phyloP scores from a whole-genome alignment of 768 basidiomycete species.

The Cystofilobasidium bisporidii region DNA sequence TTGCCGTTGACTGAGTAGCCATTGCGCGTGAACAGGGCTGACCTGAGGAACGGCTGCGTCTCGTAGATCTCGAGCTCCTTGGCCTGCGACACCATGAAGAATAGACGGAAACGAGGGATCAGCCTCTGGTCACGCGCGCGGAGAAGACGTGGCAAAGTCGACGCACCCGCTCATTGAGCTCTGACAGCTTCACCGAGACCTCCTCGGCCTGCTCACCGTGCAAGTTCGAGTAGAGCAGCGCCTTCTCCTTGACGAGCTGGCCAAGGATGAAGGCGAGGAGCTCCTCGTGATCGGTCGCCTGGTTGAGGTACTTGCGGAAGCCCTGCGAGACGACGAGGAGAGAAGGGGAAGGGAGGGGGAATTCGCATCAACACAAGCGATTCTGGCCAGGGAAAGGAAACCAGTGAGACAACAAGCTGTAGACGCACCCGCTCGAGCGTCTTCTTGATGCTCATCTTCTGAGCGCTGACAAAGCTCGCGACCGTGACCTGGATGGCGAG shows the following conservation, averaged over 20 bases:
- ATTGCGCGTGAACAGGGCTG: constrained; percentile 74
- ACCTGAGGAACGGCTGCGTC: constrained; percentile 69
- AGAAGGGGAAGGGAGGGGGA: neutral
- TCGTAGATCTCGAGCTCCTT: constrained; percentile 97
- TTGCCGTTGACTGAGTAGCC: constrained; percentile 58
- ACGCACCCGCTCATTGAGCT: constrained; percentile 76
- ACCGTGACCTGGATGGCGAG: constrained; percentile 92
- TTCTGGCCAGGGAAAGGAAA: neutral
- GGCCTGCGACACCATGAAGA: constrained; percentile 48
- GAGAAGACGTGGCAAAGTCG: neutral
- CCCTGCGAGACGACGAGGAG: constrained; percentile 47
- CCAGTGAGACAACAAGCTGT: no score
- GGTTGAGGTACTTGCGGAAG: constrained; percentile 94
- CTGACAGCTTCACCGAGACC: constrained; percentile 63
- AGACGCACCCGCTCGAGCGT: constrained; percentile 77
- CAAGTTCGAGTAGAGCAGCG: constrained; percentile 32
- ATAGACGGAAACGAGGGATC: neutral
- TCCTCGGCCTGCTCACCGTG: constrained; percentile 59
- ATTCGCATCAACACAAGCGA: neutral
- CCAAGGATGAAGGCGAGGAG: constrained; percentile 88
- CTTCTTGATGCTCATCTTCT: constrained; percentile 98
- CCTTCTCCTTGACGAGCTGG: constrained; percentile 73
- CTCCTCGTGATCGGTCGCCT: constrained; percentile 92
- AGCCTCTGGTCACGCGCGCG: neutral
- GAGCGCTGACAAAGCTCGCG: constrained; percentile 87